Conservation (phyloP, 441 rosid genomes). For the Euphorbia corollata region DNA sequence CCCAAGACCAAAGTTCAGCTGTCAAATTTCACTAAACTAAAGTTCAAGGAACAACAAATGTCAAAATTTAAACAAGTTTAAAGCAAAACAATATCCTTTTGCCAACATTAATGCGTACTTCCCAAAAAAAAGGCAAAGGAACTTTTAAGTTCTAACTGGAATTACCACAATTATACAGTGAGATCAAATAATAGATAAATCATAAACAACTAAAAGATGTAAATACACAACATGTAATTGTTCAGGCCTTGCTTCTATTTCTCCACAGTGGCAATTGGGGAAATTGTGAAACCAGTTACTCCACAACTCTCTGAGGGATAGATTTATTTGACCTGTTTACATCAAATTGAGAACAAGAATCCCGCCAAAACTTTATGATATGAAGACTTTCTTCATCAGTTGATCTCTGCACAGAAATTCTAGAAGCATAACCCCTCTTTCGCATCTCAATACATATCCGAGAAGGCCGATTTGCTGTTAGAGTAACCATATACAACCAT, state of each 20-base stretch:
- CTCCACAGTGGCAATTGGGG: slow-evolving; percentile 34
- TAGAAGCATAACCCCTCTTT: slow-evolving; percentile 56
- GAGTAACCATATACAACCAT: slow-evolving; percentile 80
- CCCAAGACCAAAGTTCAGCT: neutral
- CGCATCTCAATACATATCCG: slow-evolving; percentile 68
- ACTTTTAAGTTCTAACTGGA: neutral
- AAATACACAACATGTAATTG: neutral
- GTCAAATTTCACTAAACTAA: neutral
- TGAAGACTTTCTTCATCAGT: slow-evolving; percentile 92
- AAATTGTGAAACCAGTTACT: slow-evolving; percentile 42
- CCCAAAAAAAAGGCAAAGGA: neutral
- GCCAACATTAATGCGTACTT: neutral
- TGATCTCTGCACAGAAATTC: slow-evolving; percentile 77
- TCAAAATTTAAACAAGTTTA: neutral
- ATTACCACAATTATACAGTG: neutral
- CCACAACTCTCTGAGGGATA: slow-evolving; percentile 25
- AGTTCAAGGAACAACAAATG: neutral
- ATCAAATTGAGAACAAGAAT: slow-evolving; percentile 27
- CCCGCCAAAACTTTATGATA: slow-evolving; percentile 80
- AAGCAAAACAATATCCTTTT: neutral
- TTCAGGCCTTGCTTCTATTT: slow-evolving; percentile 22
- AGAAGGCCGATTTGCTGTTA: slow-evolving; percentile 60
- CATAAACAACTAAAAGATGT: neutral
- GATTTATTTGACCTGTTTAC: slow-evolving; percentile 26
- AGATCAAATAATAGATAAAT: too few relatives aligned